Base-by-base conservation (phyloP, 441 rosid species). In the Adansonia gregorii region DNA sequence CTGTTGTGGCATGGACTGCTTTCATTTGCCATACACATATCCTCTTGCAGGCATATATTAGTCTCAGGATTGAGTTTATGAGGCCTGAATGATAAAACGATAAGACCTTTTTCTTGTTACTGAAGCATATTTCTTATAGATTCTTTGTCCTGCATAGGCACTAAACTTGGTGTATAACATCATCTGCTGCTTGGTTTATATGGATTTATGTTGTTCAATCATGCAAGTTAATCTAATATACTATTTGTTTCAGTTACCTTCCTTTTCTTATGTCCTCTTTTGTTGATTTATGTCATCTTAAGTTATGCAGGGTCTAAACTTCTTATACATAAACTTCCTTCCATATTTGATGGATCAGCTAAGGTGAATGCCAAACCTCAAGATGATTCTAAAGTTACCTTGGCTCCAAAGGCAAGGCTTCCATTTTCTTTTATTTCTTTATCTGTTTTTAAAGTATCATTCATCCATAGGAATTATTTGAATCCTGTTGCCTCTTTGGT, bases 321-420 rank as follows among this genome's bases (percentile, higher is more conserved):
- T 86, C 88, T 95, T 58, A 78, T 92, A 67, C 80, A 58, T 11
- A 94, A 89, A 83, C 93, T 95, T 76, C 98, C 98, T 2, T 85
- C 86, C 20, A 86, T 95, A 81, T 78, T 92, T 45, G 92, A 95
- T 66, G 99, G 97, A 56, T 88, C 93, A 3, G 97, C 97, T 70
- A 85, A 78, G 80, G 78, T 69, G 61, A 90, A 91, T 79, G 97
- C 98, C 55, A 86, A 85, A 79, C 89, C 91, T 1, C 99, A 92
- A 84, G 99, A 95, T 86, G 94, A 92, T 79, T 85, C 92, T 66
- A 85, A 86, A 86, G 97, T 88, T 83, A 91, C 97, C 31, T 86
- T 90, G 85, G 98, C 99, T 73, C 97, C 97, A 59, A 94, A 94
- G 95, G 97, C 92, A 80, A 61, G 9, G 59, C 27, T 69, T 78